Conservation (phyloP, 352 stramenopile genomes). For the Phytophthora parvispora region DNA sequence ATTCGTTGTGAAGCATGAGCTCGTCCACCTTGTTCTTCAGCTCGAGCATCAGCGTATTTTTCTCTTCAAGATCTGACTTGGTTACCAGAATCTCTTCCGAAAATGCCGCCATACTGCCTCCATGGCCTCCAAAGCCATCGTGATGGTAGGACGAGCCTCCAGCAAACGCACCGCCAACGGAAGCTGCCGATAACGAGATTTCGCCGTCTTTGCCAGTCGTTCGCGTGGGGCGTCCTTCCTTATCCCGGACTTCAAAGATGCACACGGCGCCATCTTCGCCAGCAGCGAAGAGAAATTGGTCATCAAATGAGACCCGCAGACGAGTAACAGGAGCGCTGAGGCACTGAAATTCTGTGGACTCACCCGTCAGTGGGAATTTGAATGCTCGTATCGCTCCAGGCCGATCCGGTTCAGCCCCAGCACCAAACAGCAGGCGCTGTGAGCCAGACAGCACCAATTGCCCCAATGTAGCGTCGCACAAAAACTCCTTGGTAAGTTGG, state of each 20-base stretch:
- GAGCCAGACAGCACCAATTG: conserved; percentile 89
- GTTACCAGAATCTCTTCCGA: conserved; percentile 90
- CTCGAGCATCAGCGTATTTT: conserved; percentile 92
- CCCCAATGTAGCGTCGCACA: conserved; percentile 81
- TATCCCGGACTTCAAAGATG: conserved; percentile 91
- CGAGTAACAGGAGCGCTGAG: conserved; percentile 82
- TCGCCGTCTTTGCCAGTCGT: conserved; percentile 41
- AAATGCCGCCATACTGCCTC: conserved; percentile 41
- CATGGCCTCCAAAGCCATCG: conserved; percentile 22
- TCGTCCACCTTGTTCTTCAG: conserved; percentile 97
- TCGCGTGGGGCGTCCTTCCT: conserved; percentile 75
- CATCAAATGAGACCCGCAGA: conserved; percentile 89
- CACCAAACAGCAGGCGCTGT: conserved; percentile 93
- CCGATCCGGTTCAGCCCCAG: conserved; percentile 70
- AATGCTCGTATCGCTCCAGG: conserved; percentile 89
- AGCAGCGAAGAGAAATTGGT: conserved; percentile 90
- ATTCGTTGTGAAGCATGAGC: conserved; percentile 96
- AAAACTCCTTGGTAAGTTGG: conserved; percentile 82
- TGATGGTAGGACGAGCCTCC: conserved; percentile 19
- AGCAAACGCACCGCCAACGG: conserved; percentile 19
- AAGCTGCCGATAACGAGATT: conserved; percentile 12
- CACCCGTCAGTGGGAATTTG: conserved; percentile 92
- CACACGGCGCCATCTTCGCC: conserved; percentile 91
- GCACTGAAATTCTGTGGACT: conserved; percentile 91
- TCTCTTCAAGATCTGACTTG: conserved; percentile 95